Evolutionary conservation across 1,284 basidiomycete species (phyloP).

Genomic region (Moesziomyces sp.): DNA sequence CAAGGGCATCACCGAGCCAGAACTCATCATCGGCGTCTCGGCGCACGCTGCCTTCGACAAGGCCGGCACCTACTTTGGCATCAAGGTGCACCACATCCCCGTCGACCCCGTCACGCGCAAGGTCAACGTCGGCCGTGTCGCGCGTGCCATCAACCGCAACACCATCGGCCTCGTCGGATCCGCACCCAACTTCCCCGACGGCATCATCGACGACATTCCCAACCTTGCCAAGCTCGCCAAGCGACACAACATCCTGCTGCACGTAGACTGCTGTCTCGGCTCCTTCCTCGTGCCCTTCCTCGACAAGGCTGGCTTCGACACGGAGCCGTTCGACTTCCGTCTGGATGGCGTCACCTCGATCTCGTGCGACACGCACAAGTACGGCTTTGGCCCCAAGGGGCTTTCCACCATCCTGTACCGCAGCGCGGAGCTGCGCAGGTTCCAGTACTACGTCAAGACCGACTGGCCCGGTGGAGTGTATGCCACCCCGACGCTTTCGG

Average conservation of each 20-base stretch:
- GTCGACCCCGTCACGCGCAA: conserved; percentile 84
- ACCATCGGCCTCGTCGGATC: conserved; percentile 83
- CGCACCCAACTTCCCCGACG: conserved; percentile 76
- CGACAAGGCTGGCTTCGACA: conserved; percentile 57
- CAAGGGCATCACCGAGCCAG: conserved; percentile 89
- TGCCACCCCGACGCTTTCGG: conserved; percentile 57
- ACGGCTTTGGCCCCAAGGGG: conserved; percentile 67
- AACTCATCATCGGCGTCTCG: conserved; percentile 88
- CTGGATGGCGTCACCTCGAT: conserved; percentile 65
- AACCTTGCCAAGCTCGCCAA: conserved; percentile 81
- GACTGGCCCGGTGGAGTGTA: conserved; percentile 68
- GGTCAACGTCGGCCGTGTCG: conserved; percentile 81
- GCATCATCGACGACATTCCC: conserved; percentile 80
- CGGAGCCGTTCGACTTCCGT: conserved; percentile 66
- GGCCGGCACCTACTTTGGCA: conserved; percentile 86
- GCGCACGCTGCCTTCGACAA: conserved; percentile 97
- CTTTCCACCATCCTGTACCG: conserved; percentile 63
- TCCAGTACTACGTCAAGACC: conserved; percentile 67
- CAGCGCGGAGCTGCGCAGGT: conserved; percentile 50
- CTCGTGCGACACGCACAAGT: conserved; percentile 67
- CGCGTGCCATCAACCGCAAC: conserved; percentile 70
- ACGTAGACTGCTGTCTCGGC: conserved; percentile 73
- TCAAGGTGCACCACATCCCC: conserved; percentile 89
- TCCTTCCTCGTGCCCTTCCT: conserved; percentile 69
- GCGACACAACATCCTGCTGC: conserved; percentile 82